These are phyloP conservation scores for Adansonia gregorii DNA, from an alignment of 441 rosid genomes.

Conservation along the genomic window DNA sequence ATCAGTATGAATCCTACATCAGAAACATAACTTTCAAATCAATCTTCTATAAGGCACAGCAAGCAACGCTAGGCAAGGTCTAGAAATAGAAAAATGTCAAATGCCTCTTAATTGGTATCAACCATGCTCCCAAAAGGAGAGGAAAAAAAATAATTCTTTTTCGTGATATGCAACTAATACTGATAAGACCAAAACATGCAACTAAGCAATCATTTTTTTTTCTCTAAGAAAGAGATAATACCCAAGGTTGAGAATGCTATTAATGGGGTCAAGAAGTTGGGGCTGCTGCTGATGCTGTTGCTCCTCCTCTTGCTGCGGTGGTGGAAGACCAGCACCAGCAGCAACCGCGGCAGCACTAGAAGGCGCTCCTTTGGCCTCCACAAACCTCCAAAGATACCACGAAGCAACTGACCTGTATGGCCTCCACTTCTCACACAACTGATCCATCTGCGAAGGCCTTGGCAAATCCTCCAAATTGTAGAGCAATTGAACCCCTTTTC, in stretches of 20 bases:
- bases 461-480: constrained; percentile 82
- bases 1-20: not conserved
- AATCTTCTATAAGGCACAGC: constrained; percentile 3
- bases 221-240: constrained; percentile 35
- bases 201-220: not conserved
- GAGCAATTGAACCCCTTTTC: constrained; percentile 90
- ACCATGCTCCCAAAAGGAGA: not conserved
- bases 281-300: constrained; percentile 48
- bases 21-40: not conserved
- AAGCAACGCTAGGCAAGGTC: not conserved
- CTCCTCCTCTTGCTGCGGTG: constrained; percentile 59
- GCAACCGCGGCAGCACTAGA: constrained; percentile 65
- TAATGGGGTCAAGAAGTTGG: constrained; percentile 78
- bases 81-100: not conserved
- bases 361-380: constrained; percentile 72
- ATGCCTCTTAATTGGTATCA: constrained; percentile 1
- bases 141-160: not conserved
- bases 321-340: constrained; percentile 53
- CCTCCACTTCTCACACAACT: constrained; percentile 86
- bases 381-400: constrained; percentile 90
- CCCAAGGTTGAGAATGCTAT: constrained; percentile 87
- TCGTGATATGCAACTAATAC: constrained; percentile 3
- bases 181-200: not conserved
- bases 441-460: constrained; percentile 93
- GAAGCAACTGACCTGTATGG: constrained; percentile 91